Base-by-base conservation (phyloP, 148 eudicot species). In the Cornus controversa region DNA sequence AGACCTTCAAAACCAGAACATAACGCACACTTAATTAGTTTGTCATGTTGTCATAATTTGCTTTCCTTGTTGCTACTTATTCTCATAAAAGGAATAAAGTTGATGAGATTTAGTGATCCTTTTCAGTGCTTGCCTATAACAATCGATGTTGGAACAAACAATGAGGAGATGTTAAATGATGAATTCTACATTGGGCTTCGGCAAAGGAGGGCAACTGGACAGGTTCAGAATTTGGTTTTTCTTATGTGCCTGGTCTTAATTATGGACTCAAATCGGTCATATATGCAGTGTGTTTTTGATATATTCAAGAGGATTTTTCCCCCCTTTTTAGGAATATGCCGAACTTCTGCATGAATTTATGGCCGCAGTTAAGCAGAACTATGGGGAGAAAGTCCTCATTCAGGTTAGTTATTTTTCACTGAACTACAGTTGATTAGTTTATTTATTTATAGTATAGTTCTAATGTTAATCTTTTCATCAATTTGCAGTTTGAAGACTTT, bases 61-160 rank as follows among this genome's bases (percentile, higher is more conserved):
- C 26, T 45, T 66, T 28, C 27, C 23, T 14, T 25, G 26, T 70
- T 67, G 47, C 15, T 77, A 40, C 69, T 45, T 79, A 15, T 47
- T 70, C 10, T 25, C 27, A 50, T 18, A 29, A 31, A 42, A 28
- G n/a, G 60, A 18, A 62, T 27, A 62, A 62, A 6, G 34, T 58
- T 47, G 70, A 63, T 31, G 13, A 20, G 34, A 50, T 29, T 5
- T 79, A 5, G 16, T 77, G 25, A 34, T 53, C 23, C 34, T 76
- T 83, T 80, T 72, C 91, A 96, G 99, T 96, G 99, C 81, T 89
- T 96, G 89, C 99, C 99, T 18, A 87, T 96, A 62, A 96, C 98
- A 64, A 96, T 96, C 79, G 99, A 96, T 84, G 99, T 96, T 81
- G 99, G 99, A 66, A 96, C 97, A 37, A 96, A 96, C 84, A 96